Base-by-base conservation (phyloP, 2,329 filamentous ascomycete species). In the Myriosclerotinia scirpicola region DNA sequence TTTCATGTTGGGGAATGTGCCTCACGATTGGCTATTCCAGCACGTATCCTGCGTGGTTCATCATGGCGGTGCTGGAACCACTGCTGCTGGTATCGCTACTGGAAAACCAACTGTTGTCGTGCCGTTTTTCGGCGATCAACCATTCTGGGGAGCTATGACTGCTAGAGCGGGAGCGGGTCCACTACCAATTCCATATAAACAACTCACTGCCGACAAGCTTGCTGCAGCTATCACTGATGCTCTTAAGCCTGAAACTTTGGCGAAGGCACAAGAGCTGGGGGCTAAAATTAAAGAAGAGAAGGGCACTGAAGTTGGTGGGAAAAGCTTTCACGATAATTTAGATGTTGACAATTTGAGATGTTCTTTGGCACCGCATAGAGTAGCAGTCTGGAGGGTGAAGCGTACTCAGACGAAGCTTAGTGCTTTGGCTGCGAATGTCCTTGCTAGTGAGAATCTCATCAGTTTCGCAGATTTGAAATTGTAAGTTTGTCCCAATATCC, bases 11-110 rank as follows among this genome's bases (percentile, higher is more conserved):
- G 92, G 90, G 14, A 95, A 94, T 73, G 87, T 89, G 54, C 92
- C 92, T 1, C 93, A 96, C 69, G 93, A 96, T 78, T 96, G 92
- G 92, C 79, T 96, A 0, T 96, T 96, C 77, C 83, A 91, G 70
- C 87, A 84, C 48, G 92, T 96, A 0, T 90, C 90, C 0, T 89
- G 87, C 54, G 92, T 96, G 1, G 90, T 95, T 6, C 93, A 96
- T 74, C 92, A 96, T 70, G 93, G 92, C 30, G 92, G 93, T 67
- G 92, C 92, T 11, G 92, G 92, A 22, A 97, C 92, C 3, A 96
- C 92, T 1, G 92, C 92, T 1, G 91, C 92, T 0, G 92, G 92
- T n/a, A 91, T 96, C 68, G 85, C 89, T 22, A 85, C 88, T 1
- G 92, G 92, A 34, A 88, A 88, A 64, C 92, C 92, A 2, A 96